phyloP scores from a whole-genome alignment of 2,329 filamentous ascomycete genomes.

The Meredithiella fracta region DNA sequence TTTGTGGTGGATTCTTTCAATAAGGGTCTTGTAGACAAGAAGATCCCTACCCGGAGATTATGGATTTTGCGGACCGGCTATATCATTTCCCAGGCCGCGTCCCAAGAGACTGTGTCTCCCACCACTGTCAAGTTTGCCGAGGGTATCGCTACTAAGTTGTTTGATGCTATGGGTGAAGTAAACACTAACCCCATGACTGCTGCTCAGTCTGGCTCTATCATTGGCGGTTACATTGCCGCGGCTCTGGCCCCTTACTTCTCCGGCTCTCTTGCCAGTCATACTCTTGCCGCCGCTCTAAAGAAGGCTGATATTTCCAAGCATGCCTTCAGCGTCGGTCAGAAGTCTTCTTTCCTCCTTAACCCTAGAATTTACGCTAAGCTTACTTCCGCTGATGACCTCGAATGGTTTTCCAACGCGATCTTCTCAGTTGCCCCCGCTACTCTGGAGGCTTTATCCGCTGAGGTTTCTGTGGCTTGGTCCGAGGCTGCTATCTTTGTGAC shows the following conservation, averaged over 20 bases:
- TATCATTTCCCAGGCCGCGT: constrained; percentile 34
- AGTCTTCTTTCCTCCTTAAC: constrained; percentile 76
- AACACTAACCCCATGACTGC: constrained; percentile 60
- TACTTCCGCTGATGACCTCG: constrained; percentile 54
- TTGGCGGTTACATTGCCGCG: constrained; percentile 58
- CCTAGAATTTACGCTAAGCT: constrained; percentile 73
- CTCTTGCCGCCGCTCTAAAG: constrained; percentile 28
- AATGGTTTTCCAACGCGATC: constrained; percentile 60
- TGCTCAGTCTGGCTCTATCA: constrained; percentile 67
- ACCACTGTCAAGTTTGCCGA: constrained; percentile 29
- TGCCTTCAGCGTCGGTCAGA: constrained; percentile 53
- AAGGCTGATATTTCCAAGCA: constrained; percentile 48
- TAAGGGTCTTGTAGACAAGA: constrained; percentile 79
- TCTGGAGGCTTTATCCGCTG: constrained; percentile 28
- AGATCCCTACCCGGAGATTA: constrained; percentile 54
- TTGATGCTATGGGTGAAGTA: constrained; percentile 63
- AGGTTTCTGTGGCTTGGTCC: constrained; percentile 56
- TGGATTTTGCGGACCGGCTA: constrained; percentile 67
- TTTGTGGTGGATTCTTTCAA: constrained; percentile 51
- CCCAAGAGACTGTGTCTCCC: constrained; percentile 22
- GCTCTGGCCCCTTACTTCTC: constrained; percentile 43
- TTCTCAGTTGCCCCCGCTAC: constrained; percentile 41
- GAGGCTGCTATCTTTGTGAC: constrained; percentile 71
- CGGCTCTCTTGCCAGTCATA: constrained; percentile 36
- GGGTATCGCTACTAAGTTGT: constrained; percentile 35